phyloP scores from a whole-genome alignment of 2,329 filamentous ascomycete genomes.

The Penicillium sp. region DNA sequence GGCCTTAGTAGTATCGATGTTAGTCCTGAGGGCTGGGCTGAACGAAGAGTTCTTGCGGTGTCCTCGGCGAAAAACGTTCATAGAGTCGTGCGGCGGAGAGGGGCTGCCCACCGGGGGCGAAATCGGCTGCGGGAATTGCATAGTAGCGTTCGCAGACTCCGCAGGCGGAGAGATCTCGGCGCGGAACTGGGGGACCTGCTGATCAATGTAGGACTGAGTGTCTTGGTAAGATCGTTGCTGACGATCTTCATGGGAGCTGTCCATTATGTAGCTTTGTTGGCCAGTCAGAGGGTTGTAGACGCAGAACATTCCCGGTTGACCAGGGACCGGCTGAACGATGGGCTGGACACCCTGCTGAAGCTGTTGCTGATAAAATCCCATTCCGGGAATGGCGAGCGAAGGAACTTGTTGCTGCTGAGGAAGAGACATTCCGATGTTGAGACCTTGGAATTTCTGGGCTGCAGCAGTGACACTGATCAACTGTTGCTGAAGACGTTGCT shows the following conservation, averaged over 20 bases:
- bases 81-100: constrained; percentile 69
- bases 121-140: constrained; percentile 62
- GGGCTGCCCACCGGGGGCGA: constrained; percentile 60
- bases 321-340: constrained; percentile 59
- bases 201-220: constrained; percentile 47
- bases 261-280: constrained; percentile 75
- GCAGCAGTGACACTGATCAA: constrained; percentile 77
- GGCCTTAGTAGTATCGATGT: constrained; percentile 48
- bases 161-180: constrained; percentile 80
- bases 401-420: constrained; percentile 50
- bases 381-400: constrained; percentile 51
- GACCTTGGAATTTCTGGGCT: constrained; percentile 74
- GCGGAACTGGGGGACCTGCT: constrained; percentile 61
- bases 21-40: constrained; percentile 48
- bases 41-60: constrained; percentile 88
- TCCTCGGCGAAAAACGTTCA: constrained; percentile 85
- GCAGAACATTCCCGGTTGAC: constrained; percentile 71
- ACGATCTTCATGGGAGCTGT: constrained; percentile 55
- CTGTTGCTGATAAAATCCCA: constrained; percentile 62
- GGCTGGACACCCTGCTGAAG: constrained; percentile 64
- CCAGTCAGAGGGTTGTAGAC: constrained; percentile 84
- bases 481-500: constrained; percentile 92
- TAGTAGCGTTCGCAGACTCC: constrained; percentile 54
- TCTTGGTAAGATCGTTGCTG: constrained; percentile 32
- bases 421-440: constrained; percentile 57